phyloP scores from a whole-genome alignment of 129 eudicot genomes.

The Helichrysum umbraculigerum region DNA sequence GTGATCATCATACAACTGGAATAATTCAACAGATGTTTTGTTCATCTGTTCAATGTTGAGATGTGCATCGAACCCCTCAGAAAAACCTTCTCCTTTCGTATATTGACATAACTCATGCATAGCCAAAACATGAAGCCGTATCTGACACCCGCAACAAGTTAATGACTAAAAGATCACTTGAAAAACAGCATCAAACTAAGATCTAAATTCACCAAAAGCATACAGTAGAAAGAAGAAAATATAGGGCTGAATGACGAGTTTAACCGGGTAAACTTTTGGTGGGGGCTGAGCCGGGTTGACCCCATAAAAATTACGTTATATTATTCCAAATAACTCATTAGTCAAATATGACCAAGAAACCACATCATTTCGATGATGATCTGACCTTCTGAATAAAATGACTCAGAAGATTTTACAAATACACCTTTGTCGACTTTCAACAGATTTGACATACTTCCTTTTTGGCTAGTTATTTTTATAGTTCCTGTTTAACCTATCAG shows the following conservation, averaged over 20 bases:
- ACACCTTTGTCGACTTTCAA: background rate
- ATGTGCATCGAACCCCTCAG: constrained; percentile 99
- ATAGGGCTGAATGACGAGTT: background rate
- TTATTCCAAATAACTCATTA: background rate
- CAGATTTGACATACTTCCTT: too few relatives aligned
- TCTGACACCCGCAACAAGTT: constrained; percentile 50
- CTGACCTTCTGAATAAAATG: background rate
- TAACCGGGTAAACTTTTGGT: background rate
- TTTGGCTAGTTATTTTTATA: too few relatives aligned
- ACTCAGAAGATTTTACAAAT: background rate
- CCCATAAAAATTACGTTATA: background rate
- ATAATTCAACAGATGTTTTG: constrained; percentile 93
- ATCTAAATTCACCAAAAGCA: constrained; percentile 14
- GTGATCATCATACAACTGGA: constrained; percentile 92
- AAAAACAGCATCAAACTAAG: constrained; percentile 6
- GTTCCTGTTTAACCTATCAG: too few relatives aligned
- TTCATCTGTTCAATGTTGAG: constrained; percentile 99
- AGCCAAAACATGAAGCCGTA: constrained; percentile 89
- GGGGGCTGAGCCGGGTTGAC: background rate
- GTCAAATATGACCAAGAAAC: background rate
- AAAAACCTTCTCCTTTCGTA: constrained; percentile 94
- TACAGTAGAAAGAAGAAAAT: background rate
- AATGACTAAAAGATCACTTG: constrained; percentile 11
- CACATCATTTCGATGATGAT: background rate
- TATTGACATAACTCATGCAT: constrained; percentile 97